Base-by-base conservation (phyloP, 2,329 filamentous ascomycete species). In the Catunica adiposa region DNA sequence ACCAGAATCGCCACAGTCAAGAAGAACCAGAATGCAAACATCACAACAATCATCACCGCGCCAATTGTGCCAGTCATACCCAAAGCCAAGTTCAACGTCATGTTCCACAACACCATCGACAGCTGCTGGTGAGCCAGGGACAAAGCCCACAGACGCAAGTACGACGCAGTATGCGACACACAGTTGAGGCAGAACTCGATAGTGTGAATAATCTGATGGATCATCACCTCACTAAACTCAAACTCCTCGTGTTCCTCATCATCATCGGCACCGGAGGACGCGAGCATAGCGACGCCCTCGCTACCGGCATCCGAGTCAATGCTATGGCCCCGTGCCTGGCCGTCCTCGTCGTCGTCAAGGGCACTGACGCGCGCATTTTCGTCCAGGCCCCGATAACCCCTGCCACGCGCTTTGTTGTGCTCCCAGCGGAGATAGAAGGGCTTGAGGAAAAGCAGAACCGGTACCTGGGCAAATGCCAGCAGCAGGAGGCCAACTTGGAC, bases 161-260 rank as follows among this genome's bases (percentile, higher is more conserved):
- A 98, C 1, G 92, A 98, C 3, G 92, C 92, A 3, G 94, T 98
- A 72, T 98, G 92, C 29, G 92, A 98, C 60, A 98, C 90, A 69
- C 90, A 97, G 76, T 98, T 98, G 63, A 98, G 78, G 67, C 92
- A 98, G 74, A 98, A 98, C 77, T 98, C 88, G 65, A 97, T 97
- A 17, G 90, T 97, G 73, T 97, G 94, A 65, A 98, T 98, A 67
- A 96, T 81, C 69, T 98, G 92, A 71, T 98, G 92, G 66, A 98
- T 98, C 89, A 98, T 96, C 61, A 89, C 79, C 68, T 98, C 92
- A 59, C 84, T 80, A 67, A 98, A 98, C 63, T 98, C 92, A 67
- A 98, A 98, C 66, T 98, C 92, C 64, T 92, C 89, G 63, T 96
- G 87, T 62, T 89, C 89, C 51, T 87, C 86, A 46, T 76, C 77